Evolutionary conservation across 2,329 filamentous ascomycete species (phyloP).

Genomic region (Lecanosticta acicola): DNA sequence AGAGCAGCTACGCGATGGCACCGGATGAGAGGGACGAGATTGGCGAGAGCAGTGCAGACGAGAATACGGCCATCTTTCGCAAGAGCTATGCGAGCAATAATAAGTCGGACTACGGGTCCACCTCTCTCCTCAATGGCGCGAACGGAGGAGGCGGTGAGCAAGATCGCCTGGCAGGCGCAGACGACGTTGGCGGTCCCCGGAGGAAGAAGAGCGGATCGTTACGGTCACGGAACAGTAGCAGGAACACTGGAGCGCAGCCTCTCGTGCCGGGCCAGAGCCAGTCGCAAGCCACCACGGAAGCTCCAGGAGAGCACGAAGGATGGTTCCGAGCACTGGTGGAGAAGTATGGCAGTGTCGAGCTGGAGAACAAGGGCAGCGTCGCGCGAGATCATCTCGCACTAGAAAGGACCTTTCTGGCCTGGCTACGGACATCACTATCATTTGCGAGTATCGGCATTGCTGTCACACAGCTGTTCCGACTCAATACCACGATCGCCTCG

Average conservation of each 20-base stretch:
- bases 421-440: slow-evolving; percentile 74
- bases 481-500: slow-evolving; percentile 59
- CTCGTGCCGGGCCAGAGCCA: slow-evolving; percentile 2
- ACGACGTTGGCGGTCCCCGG: slow-evolving; percentile 6
- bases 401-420: slow-evolving; percentile 78
- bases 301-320: slow-evolving; percentile 22
- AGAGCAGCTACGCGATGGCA: slow-evolving; percentile 9
- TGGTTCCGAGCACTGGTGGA: slow-evolving; percentile 55
- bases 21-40: slow-evolving; percentile 14
- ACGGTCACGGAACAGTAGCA: slow-evolving; percentile 10
- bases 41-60: slow-evolving; percentile 36
- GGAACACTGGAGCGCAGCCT: slow-evolving; percentile 7
- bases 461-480: slow-evolving; percentile 76
- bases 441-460: slow-evolving; percentile 80
- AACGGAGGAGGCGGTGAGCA: neutral
- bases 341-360: slow-evolving; percentile 62
- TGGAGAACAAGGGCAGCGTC: slow-evolving; percentile 82
- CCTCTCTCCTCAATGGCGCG: neutral
- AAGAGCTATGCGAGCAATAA: neutral
- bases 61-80: slow-evolving; percentile 39
- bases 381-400: slow-evolving; percentile 76
- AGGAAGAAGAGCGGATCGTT: slow-evolving; percentile 18
- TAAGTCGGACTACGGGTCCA: neutral
- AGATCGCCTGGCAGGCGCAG: neutral
- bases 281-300: slow-evolving; percentile 7